Evolutionary conservation across 495 filamentous ascomycete genomes (phyloP), one percentile per base, ranked within the genome.

Genomic region (Aspergillus avenaceus): DNA sequence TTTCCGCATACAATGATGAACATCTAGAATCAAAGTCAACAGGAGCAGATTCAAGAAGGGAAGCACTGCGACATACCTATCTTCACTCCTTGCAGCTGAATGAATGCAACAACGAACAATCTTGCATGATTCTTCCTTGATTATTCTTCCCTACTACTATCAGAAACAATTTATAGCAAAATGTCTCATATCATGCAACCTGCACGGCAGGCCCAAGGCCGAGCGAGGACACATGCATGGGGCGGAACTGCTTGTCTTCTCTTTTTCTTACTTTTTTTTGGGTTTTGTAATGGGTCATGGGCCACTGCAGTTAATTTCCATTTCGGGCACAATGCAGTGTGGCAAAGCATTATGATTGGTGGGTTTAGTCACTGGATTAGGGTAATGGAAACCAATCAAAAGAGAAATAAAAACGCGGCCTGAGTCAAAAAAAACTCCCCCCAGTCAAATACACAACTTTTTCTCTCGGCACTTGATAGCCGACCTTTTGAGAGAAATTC

Each of bases 341-440:
- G 22, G 16, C 6, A 54, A 52, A 58, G 47, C 43, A 58, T 49
- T 40, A 22, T 58, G 47, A 54, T 58, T 58, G 51, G 55, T 31
- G 50, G 26, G 16, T 13, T 37, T 28, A 18, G 27, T 13, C 42
- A 45, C 23, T 36, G 27, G 40, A 14, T 28, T 7, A 19, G 3
- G n/a, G n/a, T 16, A 28, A 28, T 36, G 24, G 41, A 16, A 48
- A 29, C 31, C 19, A 40, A 41, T 23, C 14, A 37, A 25, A 40
- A 21, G 29, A 41, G 41, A 38, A 8, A 8, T 38, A 21, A 38
- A n/a, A 38, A 4, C 34, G 16, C 34, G 34, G 16, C 34, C 32
- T 26, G 21, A 29, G 29, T 26, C 18, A 29, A 28, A 14, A 43
- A 27, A 27, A 29, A 29, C 31, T 14, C 23, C 42, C 49, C 43